These are phyloP conservation scores for Fusarium algeriense DNA, from an alignment of 2,329 filamentous ascomycete species.

Conservation along the genomic window DNA sequence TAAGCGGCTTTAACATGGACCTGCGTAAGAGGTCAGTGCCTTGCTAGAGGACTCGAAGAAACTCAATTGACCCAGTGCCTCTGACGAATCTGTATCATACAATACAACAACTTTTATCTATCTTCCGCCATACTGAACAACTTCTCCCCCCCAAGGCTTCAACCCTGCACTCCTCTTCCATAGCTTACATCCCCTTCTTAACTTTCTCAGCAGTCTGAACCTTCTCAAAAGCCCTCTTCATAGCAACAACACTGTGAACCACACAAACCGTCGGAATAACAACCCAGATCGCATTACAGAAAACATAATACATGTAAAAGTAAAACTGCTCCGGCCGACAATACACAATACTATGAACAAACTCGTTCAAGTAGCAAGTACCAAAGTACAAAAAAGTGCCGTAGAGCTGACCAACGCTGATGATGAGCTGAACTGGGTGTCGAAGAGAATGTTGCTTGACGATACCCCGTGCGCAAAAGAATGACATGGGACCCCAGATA, in stretches of 20 bases:
- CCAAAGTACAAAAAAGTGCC: constrained; percentile 65
- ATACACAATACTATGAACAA: constrained; percentile 56
- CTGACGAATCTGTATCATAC: no score
- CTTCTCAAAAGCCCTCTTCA: constrained; percentile 45
- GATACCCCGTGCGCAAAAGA: constrained; percentile 60
- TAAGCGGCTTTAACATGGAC: no score
- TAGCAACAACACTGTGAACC: constrained; percentile 45
- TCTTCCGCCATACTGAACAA: no score
- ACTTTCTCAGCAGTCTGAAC: constrained; percentile 41
- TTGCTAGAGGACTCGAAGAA: no score
- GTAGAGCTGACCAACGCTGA: constrained; percentile 64
- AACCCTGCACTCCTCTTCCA: no score
- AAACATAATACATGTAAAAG: constrained; percentile 66
- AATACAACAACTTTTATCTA: no score
- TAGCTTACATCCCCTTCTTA: constrained; percentile 44
- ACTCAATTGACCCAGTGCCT: no score
- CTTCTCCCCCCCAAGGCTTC: no score
- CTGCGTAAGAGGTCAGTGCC: no score
- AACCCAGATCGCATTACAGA: constrained; percentile 67
- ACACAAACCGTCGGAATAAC: constrained; percentile 58
- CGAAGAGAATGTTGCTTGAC: constrained; percentile 59
- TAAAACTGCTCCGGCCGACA: constrained; percentile 65
- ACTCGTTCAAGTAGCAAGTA: constrained; percentile 59
- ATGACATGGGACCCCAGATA: constrained; percentile 66
- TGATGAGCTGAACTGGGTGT: constrained; percentile 61